Evolutionary conservation across 2,329 filamentous ascomycete genomes (phyloP), one percentile per base, ranked within the genome.

Genomic region (Chaetomiaceae sp.): DNA sequence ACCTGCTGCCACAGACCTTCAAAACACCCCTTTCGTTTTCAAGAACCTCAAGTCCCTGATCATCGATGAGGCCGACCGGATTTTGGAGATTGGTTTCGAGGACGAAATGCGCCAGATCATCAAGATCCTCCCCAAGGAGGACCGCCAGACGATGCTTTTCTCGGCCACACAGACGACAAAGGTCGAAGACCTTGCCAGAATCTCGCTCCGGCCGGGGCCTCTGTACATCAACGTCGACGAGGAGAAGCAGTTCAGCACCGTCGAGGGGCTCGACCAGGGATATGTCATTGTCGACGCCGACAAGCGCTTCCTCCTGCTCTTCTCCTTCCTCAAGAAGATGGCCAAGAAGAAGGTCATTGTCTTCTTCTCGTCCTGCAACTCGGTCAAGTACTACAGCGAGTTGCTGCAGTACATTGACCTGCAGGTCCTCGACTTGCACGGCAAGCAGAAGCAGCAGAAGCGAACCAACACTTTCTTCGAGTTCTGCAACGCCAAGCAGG

Each of bases 381-480:
- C 87, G 59, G 92, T 97, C 63, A 95, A 95, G 68, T 99, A 97
- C 72, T 90, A 96, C 70, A 83, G 88, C 21, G 91, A 97, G 68
- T 81, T 99, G 23, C 82, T 99, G 60, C 97, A 97, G 74, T 97
- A 96, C 73, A 96, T 97, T 63, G 93, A 97, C 68, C 79, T 96
- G 16, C 62, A 58, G 35, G 90, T 63, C 17, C 20, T 62, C 43
- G 87, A 89, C 59, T 76, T 95, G 2, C 89, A 95, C 68, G 93
- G 90, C 60, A 96, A 99, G 73, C 89, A 96, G 72, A 99, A 99
- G 72, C 93, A 99, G 71, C 90, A 96, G 71, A 96, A 96, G 70
- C 87, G 93, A n/a, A 99, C 93, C 20, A 95, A 95, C 66, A 96
- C 90, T 1, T 99, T 99, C 69, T 99, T 97, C 69, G 92, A 97